These are phyloP conservation scores for Kandelia obovata DNA, from an alignment of 345 rosid species.

Conservation along the genomic window DNA sequence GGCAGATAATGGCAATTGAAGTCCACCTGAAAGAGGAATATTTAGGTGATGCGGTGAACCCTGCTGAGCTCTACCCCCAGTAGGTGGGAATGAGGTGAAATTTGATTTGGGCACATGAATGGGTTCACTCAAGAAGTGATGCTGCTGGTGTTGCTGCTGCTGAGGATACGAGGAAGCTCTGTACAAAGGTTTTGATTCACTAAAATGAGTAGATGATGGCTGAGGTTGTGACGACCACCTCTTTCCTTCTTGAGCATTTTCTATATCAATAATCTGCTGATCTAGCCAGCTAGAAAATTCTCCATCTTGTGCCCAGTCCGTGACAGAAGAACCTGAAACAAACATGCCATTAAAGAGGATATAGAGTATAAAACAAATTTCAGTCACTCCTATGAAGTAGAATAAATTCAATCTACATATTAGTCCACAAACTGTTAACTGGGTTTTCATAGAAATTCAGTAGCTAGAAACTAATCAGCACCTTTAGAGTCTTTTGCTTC, in stretches of 20 bases:
- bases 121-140: constrained; percentile 68
- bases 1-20: constrained; percentile 53
- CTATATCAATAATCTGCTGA: constrained; percentile 52
- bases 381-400: background rate
- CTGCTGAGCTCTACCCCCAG: constrained; percentile 58
- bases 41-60: constrained; percentile 57
- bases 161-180: constrained; percentile 91
- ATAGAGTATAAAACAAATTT: background rate
- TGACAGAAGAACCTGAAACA: constrained; percentile 77
- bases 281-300: constrained; percentile 73
- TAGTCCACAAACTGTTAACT: background rate
- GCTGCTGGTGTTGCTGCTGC: constrained; percentile 49
- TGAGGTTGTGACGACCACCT: constrained; percentile 85
- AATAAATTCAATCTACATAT: background rate
- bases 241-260: constrained; percentile 58
- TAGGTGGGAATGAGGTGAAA: constrained; percentile 81
- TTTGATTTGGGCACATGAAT: constrained; percentile 56
- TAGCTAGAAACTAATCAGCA: background rate
- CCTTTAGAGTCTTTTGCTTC: background rate
- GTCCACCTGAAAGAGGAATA: constrained; percentile 47
- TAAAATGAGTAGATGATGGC: constrained; percentile 38
- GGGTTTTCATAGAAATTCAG: background rate
- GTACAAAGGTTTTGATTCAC: constrained; percentile 61
- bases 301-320: constrained; percentile 87
- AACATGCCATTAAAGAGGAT: background rate